Percentiles rank a stretch among this genome's conserved stretches.
phyloP scores from a whole-genome alignment of 129 eudicot species.

The Lonicera japonica region DNA sequence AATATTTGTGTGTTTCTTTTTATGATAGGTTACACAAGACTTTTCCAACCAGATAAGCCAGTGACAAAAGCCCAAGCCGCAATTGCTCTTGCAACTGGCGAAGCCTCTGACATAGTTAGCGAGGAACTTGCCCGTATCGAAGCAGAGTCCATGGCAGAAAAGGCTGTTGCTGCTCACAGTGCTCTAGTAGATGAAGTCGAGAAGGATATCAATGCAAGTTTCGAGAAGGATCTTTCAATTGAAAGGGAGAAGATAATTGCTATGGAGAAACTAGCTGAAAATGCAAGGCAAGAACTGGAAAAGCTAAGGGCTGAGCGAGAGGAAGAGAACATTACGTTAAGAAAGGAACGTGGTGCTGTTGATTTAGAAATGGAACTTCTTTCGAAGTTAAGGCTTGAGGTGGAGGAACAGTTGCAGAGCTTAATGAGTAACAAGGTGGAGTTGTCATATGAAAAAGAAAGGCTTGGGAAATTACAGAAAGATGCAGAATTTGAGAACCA shows the following conservation, averaged over 20 bases:
- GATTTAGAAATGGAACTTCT: constrained; percentile 94
- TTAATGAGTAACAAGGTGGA: constrained; percentile 70
- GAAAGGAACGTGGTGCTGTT: constrained; percentile 80
- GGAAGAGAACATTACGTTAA: constrained; percentile 52
- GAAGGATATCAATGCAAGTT: constrained; percentile 73
- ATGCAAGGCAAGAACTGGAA: constrained; percentile 68
- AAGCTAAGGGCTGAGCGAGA: constrained; percentile 59
- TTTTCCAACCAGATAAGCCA: constrained; percentile 93
- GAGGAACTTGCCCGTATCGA: constrained; percentile 97
- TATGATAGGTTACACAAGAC: constrained; percentile 86
- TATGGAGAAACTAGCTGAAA: constrained; percentile 73
- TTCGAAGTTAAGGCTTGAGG: constrained; percentile 67
- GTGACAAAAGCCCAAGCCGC: constrained; percentile 98
- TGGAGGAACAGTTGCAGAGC: constrained; percentile 75
- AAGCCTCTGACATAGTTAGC: constrained; percentile 68
- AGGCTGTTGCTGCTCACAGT: constrained; percentile 85
- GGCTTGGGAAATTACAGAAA: constrained; percentile 61
- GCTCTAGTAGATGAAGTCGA: constrained; percentile 86
- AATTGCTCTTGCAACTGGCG: constrained; percentile 87
- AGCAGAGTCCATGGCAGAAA: constrained; percentile 97
- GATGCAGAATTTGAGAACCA: constrained; percentile 81
- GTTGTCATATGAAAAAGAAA: constrained; percentile 81
- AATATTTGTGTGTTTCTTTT: too few relatives aligned
- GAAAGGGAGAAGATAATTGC: constrained; percentile 74
- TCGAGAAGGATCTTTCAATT: constrained; percentile 55